Evolutionary conservation across 306 rosid genomes (phyloP).

Genomic region (Begonia fuchsioides): DNA sequence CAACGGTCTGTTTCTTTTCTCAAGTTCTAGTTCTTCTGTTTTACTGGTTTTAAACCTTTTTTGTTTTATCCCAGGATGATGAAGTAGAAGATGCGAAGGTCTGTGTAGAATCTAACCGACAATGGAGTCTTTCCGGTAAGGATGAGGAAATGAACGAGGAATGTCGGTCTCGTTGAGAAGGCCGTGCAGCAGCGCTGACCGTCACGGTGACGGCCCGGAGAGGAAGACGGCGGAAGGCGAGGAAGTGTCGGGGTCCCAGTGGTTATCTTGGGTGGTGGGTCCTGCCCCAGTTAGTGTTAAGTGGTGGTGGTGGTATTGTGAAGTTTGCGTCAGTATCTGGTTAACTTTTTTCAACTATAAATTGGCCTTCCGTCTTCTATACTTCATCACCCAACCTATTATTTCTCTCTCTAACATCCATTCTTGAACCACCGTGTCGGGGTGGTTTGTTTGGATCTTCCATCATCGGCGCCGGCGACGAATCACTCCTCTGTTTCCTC

Average conservation of each 20-base stretch:
- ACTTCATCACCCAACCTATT: neutral
- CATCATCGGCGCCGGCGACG: neutral
- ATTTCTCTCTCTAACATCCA: neutral
- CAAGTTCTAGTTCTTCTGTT: too few relatives aligned
- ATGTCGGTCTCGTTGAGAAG: too few relatives aligned
- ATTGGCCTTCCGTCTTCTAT: constrained; percentile 13
- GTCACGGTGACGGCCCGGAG: constrained; percentile 8
- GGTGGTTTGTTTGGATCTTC: neutral
- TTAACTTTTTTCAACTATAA: constrained; percentile 38
- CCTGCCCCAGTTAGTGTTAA: constrained; percentile 1
- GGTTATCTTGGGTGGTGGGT: neutral
- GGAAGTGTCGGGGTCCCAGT: neutral
- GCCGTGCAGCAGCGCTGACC: too few relatives aligned
- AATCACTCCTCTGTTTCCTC: neutral
- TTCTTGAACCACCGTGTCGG: neutral
- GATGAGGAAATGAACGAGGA: constrained; percentile 3
- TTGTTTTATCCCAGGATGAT: too few relatives aligned
- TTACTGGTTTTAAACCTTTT: too few relatives aligned
- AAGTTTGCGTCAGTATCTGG: constrained; percentile 13
- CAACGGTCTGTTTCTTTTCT: too few relatives aligned
- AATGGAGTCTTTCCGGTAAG: too few relatives aligned
- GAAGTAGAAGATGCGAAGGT: too few relatives aligned
- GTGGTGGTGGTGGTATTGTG: constrained; percentile 2
- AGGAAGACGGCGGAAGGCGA: constrained; percentile 9
- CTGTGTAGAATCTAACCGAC: too few relatives aligned